These are phyloP conservation scores for Colletotrichum sp. DNA, from an alignment of 2,329 filamentous ascomycete species.

Conservation along the genomic window DNA sequence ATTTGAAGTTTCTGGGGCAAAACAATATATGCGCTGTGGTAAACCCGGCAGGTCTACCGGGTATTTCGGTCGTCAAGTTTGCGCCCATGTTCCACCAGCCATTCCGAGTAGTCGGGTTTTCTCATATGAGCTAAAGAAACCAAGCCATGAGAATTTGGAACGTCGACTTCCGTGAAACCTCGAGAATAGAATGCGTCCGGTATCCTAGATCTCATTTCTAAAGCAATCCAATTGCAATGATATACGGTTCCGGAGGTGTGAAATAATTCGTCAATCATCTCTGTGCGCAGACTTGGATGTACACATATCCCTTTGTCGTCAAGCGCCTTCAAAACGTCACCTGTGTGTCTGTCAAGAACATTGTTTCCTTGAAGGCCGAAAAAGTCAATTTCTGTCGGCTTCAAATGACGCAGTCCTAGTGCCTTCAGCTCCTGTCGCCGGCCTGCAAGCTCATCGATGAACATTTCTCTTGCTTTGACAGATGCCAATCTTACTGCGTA, in stretches of 20 bases:
- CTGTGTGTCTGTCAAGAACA: not conserved
- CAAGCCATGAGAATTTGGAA: fast-evolving
- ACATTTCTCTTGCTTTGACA: not conserved
- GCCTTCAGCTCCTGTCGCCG: not conserved
- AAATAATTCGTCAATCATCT: fast-evolving
- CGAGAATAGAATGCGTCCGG: not conserved
- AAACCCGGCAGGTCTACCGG: not conserved
- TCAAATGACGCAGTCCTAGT: not conserved
- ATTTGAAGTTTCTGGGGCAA: fast-evolving
- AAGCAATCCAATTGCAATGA: fast-evolving
- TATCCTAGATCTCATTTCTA: fast-evolving
- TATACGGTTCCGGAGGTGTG: not conserved
- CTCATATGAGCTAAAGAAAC: too few relatives aligned
- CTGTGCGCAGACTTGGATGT: not conserved
- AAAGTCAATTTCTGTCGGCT: not conserved
- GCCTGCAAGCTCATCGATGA: not conserved
- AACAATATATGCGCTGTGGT: not conserved
- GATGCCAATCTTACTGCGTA: fast-evolving
- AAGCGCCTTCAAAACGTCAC: not conserved
- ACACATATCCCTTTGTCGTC: not conserved
- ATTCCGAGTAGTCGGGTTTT: too few relatives aligned
- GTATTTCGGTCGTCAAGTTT: not conserved
- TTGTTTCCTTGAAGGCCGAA: not conserved
- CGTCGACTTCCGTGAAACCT: not conserved
- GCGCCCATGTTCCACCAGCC: not conserved